Evolutionary conservation across 441 rosid genomes (phyloP).

Genomic region (Syzygium syzygioides): DNA sequence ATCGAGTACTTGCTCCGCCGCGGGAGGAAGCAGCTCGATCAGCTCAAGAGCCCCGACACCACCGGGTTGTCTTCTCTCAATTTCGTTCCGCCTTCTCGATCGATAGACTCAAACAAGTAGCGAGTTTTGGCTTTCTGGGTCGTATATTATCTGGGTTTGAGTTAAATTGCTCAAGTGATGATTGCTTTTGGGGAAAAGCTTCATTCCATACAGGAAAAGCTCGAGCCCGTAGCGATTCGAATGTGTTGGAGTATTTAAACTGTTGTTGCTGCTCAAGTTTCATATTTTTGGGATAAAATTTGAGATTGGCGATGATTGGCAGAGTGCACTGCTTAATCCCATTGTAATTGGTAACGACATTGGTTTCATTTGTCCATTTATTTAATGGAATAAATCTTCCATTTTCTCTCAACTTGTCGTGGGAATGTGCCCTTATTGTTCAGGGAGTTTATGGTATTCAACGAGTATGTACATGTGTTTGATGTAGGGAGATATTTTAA

Average conservation of each 20-base stretch:
- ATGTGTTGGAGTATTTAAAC: neutral
- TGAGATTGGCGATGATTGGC: neutral
- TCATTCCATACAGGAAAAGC: neutral
- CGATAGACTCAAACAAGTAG: neutral
- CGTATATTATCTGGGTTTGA: neutral
- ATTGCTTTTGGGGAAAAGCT: neutral
- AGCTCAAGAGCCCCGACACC: constrained; percentile 56
- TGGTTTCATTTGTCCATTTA: neutral
- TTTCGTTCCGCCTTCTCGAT: constrained; percentile 4
- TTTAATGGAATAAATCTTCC: neutral
- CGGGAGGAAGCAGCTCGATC: constrained; percentile 82
- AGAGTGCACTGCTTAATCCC: neutral
- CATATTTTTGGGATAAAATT: neutral
- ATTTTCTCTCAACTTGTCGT: neutral
- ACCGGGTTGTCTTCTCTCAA: constrained; percentile 49
- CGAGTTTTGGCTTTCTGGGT: neutral
- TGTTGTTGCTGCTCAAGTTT: neutral
- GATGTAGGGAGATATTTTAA: neutral
- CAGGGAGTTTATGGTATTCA: neutral
- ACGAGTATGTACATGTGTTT: neutral
- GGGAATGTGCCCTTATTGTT: neutral
- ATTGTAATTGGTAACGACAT: neutral
- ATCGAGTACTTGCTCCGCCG: constrained; percentile 79
- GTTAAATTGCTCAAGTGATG: neutral
- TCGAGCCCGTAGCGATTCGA: neutral